These are phyloP conservation scores for Fusarium sublunatum DNA, from an alignment of 2,329 filamentous ascomycete species.

Conservation along the genomic window DNA sequence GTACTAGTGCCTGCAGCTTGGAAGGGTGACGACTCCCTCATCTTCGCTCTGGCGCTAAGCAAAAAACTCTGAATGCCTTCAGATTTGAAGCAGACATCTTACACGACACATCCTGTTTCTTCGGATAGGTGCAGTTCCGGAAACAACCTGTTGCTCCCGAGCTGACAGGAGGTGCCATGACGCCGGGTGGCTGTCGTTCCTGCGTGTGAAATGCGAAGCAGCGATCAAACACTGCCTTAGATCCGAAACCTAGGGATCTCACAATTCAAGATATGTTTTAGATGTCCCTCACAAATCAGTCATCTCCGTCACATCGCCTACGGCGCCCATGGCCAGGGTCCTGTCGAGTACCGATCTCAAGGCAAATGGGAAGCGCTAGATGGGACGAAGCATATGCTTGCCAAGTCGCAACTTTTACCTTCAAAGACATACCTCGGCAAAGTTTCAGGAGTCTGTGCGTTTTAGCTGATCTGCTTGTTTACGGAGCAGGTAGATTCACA, in stretches of 20 bases:
- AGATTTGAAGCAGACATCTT: constrained; percentile 34
- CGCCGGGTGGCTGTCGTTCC: constrained; percentile 39
- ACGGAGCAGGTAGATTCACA: not conserved
- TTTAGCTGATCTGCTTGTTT: constrained; percentile 18
- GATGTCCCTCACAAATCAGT: constrained; percentile 18
- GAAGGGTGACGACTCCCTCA: constrained; percentile 6
- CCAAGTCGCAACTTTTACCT: constrained; percentile 26
- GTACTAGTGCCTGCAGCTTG: constrained; percentile 14
- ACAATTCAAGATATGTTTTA: constrained; percentile 34
- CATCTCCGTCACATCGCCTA: constrained; percentile 2
- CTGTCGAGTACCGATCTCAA: not conserved
- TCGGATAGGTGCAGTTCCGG: constrained; percentile 28
- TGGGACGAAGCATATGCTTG: constrained; percentile 22
- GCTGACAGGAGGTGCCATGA: constrained; percentile 35
- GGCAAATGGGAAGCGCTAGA: constrained; percentile 9
- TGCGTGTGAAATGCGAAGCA: constrained; percentile 42
- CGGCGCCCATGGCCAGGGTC: not conserved
- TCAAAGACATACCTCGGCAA: constrained; percentile 18
- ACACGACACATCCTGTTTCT: constrained; percentile 25
- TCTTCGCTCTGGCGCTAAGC: constrained; percentile 18
- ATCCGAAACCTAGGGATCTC: constrained; percentile 38
- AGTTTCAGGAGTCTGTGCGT: constrained; percentile 34
- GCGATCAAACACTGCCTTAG: constrained; percentile 39
- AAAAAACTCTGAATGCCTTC: constrained; percentile 28
- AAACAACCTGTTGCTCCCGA: constrained; percentile 29